Base-by-base conservation (phyloP, 345 rosid species). In the Eutrema heterophyllum region DNA sequence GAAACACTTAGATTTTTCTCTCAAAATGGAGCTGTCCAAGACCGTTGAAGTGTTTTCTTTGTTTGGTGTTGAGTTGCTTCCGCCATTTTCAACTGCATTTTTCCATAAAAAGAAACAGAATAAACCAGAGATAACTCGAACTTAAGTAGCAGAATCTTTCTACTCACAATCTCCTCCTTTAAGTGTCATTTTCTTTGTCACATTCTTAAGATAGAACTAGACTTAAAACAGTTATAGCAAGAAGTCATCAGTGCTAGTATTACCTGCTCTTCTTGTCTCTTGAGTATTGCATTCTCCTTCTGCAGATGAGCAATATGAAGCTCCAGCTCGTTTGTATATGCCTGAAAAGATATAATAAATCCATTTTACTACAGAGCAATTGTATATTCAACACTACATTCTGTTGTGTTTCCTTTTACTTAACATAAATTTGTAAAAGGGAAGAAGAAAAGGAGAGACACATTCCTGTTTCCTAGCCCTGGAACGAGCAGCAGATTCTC, bases 401-500 rank as follows among this genome's bases (percentile, higher is more conserved):
- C 1, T 18, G 58, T 5, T 51, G 44, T 56, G 3, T 18, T 35
- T 40, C 39, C 1, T 7, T 14, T 51, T 26, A 7, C 6, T 54
- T 30, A 3, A 18, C 3, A 67, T 1, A 49, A 21, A 49, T n/a
- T 64, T 33, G 53, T 58, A 57, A 38, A 35, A 5, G 44, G 3
- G 3, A 57, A n/a, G 56, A 67, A 39, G 40, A 32, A 48, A 45
- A 18, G 38, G 67, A 73, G 45, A 74, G 68, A 29, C 6, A 40
- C 52, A 43, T 82, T 78, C 94, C 92, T 86, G 89, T 73, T 86
- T 89, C 76, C 92, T 86, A 21, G 92, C 94, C 64, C 97, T 85
- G 2, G 96, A 92, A 38, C 96, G 83, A 45, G 96, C 90, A 35
- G 96, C 97, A 5, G 97, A 92, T 62, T 86, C 96, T 43, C 97